phyloP scores from a whole-genome alignment of 345 rosid genomes.

The Salix udensis region DNA sequence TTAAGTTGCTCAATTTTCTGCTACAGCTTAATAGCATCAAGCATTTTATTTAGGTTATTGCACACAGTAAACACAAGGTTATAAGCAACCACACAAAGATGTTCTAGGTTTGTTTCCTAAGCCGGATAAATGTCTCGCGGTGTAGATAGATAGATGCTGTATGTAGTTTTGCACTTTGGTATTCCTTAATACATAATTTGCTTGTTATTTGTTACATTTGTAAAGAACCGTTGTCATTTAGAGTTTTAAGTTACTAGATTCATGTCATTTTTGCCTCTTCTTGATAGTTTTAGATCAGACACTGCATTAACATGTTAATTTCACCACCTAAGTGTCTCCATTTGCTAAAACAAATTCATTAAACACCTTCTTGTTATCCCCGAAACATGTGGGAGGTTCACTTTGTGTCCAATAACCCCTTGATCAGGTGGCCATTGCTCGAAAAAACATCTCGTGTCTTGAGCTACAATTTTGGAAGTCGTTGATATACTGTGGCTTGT shows the following conservation, averaged over 20 bases:
- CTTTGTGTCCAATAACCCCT: neutral
- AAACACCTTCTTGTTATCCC: neutral
- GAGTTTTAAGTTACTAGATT: neutral
- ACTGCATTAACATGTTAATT: neutral
- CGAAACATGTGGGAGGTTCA: neutral
- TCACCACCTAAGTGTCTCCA: neutral
- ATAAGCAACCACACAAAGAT: too few relatives aligned
- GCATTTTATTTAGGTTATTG: neutral
- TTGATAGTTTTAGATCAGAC: neutral
- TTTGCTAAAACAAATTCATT: neutral
- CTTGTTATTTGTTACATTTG: neutral
- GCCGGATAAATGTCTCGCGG: neutral
- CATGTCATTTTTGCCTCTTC: neutral
- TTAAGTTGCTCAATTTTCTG: neutral
- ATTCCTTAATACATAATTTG: neutral
- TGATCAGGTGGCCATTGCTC: neutral
- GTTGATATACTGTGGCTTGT: neutral
- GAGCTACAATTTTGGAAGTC: neutral
- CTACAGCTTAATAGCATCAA: neutral
- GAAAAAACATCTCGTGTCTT: neutral
- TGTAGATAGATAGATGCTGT: slow-evolving; percentile 1
- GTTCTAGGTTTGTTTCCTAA: neutral
- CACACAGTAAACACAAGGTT: neutral
- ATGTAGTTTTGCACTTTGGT: neutral
- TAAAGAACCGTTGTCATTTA: neutral